Base-by-base conservation (phyloP, 345 rosid species). In the Eucalyptus polybractea region DNA sequence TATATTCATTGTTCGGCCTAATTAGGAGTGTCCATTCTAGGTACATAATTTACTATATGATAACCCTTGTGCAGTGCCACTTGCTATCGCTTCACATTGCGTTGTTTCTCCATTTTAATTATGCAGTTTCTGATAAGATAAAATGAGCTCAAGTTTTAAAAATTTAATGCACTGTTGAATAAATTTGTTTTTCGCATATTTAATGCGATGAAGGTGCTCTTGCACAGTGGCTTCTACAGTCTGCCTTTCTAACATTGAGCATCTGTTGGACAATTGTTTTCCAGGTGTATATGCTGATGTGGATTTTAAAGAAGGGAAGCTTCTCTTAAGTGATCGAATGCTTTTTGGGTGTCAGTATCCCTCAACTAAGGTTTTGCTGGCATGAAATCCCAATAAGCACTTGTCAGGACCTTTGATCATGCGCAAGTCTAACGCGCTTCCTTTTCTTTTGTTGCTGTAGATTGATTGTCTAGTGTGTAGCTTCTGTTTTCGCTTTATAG, bases 391-490 rank as follows among this genome's bases (percentile, higher is more conserved):
- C 24, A 60, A 40, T 60, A 15, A 10, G 29, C 80, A 86, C 56
- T 16, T 90, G 53, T 31, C 54, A 88, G 24, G 80, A 69, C 22
- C 22, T 69, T 69, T 69, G 42, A 16, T 69, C 80, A 33, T 69
- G 80, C 6, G 5, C 80, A 69, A 17, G 37, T 10, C 80, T 16
- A 69, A 69, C 42, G 2, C 80, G 2, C 80, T 69, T 69, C 80
- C 80, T 89, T 86, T 50, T 42, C 87, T 86, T 88, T 89, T 51
- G 13, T 31, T 67, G 27, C 67, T 89, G 56, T 95, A 97, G 99
- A 90, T 97, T 88, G 98, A 96, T 87, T 97, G 99, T 94, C 92
- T 96, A 49, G 98, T 97, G 50, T 97, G 99, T 85, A 94, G 99
- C 92, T 95, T 91, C 90, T 97, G 99, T 91, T 97, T 96, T 93